phyloP scores from a whole-genome alignment of 2,329 filamentous ascomycete genomes.

The Colletotrichum tabaci region DNA sequence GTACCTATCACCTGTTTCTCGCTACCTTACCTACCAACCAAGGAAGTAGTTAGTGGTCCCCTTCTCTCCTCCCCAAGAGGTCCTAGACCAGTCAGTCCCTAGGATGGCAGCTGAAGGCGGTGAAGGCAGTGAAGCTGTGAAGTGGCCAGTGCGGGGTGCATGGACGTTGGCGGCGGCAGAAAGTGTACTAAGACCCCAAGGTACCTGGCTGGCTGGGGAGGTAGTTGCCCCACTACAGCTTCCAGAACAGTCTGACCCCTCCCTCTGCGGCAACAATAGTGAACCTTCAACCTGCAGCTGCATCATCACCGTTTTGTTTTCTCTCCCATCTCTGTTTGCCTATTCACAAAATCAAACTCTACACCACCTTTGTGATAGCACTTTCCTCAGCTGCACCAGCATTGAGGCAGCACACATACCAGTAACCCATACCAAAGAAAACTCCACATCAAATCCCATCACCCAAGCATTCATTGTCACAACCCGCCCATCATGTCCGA shows the following conservation, averaged over 20 bases:
- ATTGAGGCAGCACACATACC: not conserved
- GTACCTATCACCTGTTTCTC: no score
- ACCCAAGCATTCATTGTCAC: not conserved
- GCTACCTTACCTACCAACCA: no score
- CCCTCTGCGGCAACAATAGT: not conserved
- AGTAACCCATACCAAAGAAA: not conserved
- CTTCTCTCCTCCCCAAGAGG: no score
- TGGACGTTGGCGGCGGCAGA: constrained; percentile 10
- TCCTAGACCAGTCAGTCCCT: no score
- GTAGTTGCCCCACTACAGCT: constrained; percentile 50
- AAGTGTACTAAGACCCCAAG: not conserved
- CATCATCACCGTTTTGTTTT: not conserved
- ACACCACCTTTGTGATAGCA: not conserved
- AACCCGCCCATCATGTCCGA: constrained; percentile 62
- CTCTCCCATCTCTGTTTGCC: not conserved
- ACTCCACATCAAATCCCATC: not conserved
- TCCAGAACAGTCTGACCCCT: constrained; percentile 48
- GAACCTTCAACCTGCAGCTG: constrained; percentile 7
- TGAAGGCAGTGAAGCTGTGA: not conserved
- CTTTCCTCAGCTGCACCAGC: not conserved
- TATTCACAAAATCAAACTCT: not conserved
- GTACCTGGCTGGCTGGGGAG: no score
- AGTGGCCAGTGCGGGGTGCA: not conserved
- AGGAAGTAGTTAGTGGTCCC: no score
- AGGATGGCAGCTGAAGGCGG: not conserved